A percentile compares a stretch with the other conserved stretches of the same genome.
phyloP scores from a whole-genome alignment of 371 early-diverging fungal species.

The Circinella umbellata region DNA sequence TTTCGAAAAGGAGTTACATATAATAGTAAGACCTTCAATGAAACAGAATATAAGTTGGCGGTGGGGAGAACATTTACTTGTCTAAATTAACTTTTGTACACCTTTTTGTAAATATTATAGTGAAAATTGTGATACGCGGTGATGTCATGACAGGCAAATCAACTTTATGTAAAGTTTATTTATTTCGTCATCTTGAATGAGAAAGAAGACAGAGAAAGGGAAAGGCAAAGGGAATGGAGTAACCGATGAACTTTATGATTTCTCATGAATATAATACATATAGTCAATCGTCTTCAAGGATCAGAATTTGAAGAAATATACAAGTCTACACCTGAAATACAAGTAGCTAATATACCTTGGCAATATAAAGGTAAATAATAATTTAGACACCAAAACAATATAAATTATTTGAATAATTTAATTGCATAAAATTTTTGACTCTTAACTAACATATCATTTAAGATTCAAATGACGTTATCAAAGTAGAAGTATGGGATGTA shows the following conservation, averaged over 20 bases:
- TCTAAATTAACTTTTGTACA: no score
- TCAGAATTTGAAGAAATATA: constrained; percentile 54
- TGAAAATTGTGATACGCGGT: constrained; percentile 71
- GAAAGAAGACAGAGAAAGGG: no score
- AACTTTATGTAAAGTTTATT: constrained; percentile 56
- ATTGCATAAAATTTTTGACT: neutral
- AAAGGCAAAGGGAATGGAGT: no score
- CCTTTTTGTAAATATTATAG: constrained; percentile 30
- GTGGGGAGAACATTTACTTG: no score
- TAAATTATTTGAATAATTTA: neutral
- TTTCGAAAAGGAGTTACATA: constrained; percentile 62
- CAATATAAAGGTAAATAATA: constrained; percentile 55
- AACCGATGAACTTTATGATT: no score
- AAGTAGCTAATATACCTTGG: constrained; percentile 74
- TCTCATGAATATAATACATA: neutral
- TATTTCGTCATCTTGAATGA: neutral
- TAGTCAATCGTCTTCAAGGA: constrained; percentile 68
- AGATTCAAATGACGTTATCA: constrained; percentile 67
- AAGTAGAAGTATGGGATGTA: constrained; percentile 75
- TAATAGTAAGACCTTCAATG: constrained; percentile 41
- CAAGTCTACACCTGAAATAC: constrained; percentile 64
- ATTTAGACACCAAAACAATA: neutral
- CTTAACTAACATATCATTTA: neutral
- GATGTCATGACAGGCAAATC: constrained; percentile 73
- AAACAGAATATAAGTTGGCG: no score